phyloP scores from a whole-genome alignment of 805 yeast species.

The Schwanniomyces pseudopolymorphus region DNA sequence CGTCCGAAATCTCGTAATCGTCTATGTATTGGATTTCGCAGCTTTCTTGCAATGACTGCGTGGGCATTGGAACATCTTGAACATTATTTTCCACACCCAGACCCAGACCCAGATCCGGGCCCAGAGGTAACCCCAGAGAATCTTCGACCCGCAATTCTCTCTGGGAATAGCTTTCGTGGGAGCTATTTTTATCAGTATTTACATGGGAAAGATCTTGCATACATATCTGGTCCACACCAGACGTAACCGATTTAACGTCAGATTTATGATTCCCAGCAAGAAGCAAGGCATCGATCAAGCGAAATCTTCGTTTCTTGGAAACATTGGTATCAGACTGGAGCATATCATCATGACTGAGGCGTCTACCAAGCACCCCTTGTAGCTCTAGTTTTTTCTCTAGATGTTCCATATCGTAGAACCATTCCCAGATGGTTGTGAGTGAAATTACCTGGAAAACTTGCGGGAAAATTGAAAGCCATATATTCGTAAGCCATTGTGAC shows the following conservation, averaged over 20 bases:
- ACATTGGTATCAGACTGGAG: conserved; percentile 5
- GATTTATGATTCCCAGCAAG: not conserved
- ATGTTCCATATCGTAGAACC: conserved; percentile 55
- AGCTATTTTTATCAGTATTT: not conserved
- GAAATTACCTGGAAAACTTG: conserved; percentile 48
- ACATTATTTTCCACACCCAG: no score
- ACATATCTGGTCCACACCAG: not conserved
- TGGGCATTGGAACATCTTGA: not conserved
- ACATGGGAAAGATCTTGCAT: not conserved
- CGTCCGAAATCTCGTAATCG: conserved; percentile 21
- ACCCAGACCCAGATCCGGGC: conserved; percentile 1
- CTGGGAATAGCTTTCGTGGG: not conserved
- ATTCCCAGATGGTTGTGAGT: conserved; percentile 62
- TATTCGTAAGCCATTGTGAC: conserved; percentile 39
- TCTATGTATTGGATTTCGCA: conserved; percentile 26
- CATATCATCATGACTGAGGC: conserved; percentile 48
- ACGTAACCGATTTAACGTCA: not conserved
- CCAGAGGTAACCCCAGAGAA: not conserved
- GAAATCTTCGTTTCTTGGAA: not conserved
- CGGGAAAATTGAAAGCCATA: conserved; percentile 48
- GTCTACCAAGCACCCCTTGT: conserved; percentile 62
- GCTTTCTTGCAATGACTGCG: not conserved
- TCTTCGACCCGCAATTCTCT: not conserved
- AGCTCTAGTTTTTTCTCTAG: conserved; percentile 51
- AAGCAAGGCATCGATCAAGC: not conserved